Evolutionary conservation across 331 rosid species (phyloP), one percentile per base, ranked within the genome.

Genomic region (Malus hybrid): DNA sequence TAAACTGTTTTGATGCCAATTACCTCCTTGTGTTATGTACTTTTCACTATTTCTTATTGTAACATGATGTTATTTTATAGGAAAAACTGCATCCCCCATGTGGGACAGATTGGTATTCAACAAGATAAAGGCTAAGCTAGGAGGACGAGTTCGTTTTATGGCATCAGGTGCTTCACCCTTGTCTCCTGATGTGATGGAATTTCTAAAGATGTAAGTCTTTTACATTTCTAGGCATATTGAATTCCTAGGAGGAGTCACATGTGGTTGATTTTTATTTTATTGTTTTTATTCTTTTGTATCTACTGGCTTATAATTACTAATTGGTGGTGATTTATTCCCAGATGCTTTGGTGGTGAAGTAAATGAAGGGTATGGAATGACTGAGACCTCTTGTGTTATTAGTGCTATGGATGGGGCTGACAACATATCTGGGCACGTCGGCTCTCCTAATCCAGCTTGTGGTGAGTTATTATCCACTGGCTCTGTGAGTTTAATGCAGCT

Each of bases 281-380:
- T 29, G 36, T 76, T 39, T 46, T 68, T 50, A 4, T 14, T 78
- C 46, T 34, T 33, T 33, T 3, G 36, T 42, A 67, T 72, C 53
- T 58, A 48, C 66, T 39, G 63, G 80, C 68, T 64, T 80, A 66
- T 79, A 70, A 9, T 39, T 39, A 39, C 46, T 39, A 48, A 56
- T 69, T 39, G 20, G 57, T 79, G 78, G 42, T 57, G 60, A 61
- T 66, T 77, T 29, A 77, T 80, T 72, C 48, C 52, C 91, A 95
- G 98, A 81, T 92, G 98, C 89, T 89, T 95, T 85, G 93, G 99
- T 63, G 82, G 96, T 78, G 84, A 81, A 77, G 87, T 95, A 66
- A 24, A 80, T 60, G 98, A 95, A 87, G 99, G 99, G 70, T 95
- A 95, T 84, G 99, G 99, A 82, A 95, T 95, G 99, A 95, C 99